These are phyloP conservation scores for Xylariaceae sp. DNA, from an alignment of 2,329 filamentous ascomycete species.

Conservation along the genomic window DNA sequence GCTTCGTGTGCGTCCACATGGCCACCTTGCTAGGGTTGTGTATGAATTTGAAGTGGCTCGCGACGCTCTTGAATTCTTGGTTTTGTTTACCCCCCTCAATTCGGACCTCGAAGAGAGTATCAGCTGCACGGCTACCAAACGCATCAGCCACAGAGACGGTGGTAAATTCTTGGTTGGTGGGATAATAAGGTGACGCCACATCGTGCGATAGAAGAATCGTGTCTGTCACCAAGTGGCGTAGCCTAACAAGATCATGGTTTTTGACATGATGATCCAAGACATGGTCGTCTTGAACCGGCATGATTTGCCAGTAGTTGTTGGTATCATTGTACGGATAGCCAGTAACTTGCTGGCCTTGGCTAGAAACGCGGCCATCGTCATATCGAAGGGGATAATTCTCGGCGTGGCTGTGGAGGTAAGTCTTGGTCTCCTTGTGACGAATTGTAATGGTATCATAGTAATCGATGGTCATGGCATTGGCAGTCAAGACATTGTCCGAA, in stretches of 20 bases:
- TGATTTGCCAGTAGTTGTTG: slow-evolving; percentile 97
- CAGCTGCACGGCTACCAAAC: slow-evolving; percentile 76
- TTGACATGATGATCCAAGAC: slow-evolving; percentile 70
- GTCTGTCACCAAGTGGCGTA: slow-evolving; percentile 86
- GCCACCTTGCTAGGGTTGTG: slow-evolving; percentile 95
- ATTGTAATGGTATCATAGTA: slow-evolving; percentile 90
- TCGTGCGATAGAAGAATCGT: slow-evolving; percentile 90
- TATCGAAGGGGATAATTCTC: slow-evolving; percentile 93
- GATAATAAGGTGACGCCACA: slow-evolving; percentile 93
- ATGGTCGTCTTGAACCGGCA: slow-evolving; percentile 70
- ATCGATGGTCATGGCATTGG: slow-evolving; percentile 83
- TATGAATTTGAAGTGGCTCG: slow-evolving; percentile 93
- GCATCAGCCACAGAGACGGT: slow-evolving; percentile 77
- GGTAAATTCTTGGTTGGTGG: slow-evolving; percentile 98
- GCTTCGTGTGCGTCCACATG: slow-evolving; percentile 97
- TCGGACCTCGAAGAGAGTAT: slow-evolving; percentile 91
- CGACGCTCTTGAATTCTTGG: slow-evolving; percentile 88
- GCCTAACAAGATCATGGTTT: slow-evolving; percentile 84
- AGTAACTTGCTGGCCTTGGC: slow-evolving; percentile 96
- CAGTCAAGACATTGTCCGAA: slow-evolving; percentile 91
- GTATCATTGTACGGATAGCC: slow-evolving; percentile 98
- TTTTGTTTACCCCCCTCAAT: slow-evolving; percentile 83
- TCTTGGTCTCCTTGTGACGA: slow-evolving; percentile 96
- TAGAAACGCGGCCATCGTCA: slow-evolving; percentile 95
- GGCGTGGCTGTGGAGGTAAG: slow-evolving; percentile 91